A percentile compares a stretch with the other conserved stretches of the same genome.
phyloP scores from a whole-genome alignment of 345 rosid species.

The Gossypium sturtianum region DNA sequence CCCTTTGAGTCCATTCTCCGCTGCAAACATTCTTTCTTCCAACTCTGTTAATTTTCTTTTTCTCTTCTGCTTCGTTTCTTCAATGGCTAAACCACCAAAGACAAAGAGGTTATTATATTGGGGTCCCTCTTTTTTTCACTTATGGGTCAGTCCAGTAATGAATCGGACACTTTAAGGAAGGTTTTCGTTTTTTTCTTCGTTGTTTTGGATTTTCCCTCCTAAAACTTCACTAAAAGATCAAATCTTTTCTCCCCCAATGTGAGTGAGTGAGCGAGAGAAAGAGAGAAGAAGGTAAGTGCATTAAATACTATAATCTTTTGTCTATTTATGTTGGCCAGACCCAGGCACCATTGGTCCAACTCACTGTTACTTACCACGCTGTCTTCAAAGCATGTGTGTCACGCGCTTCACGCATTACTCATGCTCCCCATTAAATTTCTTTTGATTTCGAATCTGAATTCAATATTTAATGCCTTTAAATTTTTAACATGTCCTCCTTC shows the following conservation, averaged over 20 bases:
- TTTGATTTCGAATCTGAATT: background rate
- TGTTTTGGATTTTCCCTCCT: conserved; percentile 17
- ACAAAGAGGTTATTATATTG: background rate
- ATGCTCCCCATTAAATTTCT: background rate
- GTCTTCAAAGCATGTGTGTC: background rate
- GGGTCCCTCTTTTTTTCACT: background rate
- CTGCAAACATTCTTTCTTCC: conserved; percentile 48
- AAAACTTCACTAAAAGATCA: conserved; percentile 5
- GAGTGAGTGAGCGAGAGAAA: background rate
- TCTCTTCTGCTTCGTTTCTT: background rate
- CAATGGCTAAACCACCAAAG: background rate
- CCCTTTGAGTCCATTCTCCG: conserved; percentile 69
- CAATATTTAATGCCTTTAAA: background rate
- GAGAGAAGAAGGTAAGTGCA: conserved; percentile 20
- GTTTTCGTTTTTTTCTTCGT: background rate
- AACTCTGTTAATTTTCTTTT: background rate
- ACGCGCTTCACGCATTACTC: conserved; percentile 3
- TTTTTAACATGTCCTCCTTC: background rate
- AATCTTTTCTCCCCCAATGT: conserved; percentile 18
- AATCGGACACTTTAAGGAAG: background rate
- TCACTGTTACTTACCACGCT: conserved; percentile 13
- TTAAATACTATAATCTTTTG: conserved; percentile 35
- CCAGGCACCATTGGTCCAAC: conserved; percentile 26
- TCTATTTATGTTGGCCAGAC: conserved; percentile 45
- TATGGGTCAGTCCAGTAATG: background rate